Evolutionary conservation across 176 grass and related monocot species (phyloP).

Genomic region (Eragrostis curvula): DNA sequence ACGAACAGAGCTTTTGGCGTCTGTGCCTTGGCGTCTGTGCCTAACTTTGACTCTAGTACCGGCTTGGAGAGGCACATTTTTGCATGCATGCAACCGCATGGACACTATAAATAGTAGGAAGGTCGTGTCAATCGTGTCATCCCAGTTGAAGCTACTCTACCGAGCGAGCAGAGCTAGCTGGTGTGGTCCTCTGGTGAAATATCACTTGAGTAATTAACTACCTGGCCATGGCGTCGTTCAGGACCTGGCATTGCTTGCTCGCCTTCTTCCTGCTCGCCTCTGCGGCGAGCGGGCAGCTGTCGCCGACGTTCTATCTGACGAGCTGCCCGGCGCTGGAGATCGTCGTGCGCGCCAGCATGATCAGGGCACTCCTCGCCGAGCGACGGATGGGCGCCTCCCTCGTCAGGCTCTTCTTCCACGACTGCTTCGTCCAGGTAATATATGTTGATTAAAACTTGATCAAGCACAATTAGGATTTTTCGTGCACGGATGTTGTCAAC

Average conservation of each 20-base stretch:
- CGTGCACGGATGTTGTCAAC: not conserved
- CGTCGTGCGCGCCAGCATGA: conserved; percentile 55
- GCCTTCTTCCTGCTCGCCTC: conserved; percentile 47
- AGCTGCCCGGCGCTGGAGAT: conserved; percentile 54
- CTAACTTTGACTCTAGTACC: conserved; percentile 32
- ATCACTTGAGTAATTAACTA: not conserved
- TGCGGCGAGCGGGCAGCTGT: conserved; percentile 50
- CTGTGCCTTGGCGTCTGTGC: not conserved
- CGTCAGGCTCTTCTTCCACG: conserved; percentile 80
- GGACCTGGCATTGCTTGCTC: conserved; percentile 34
- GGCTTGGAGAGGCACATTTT: not conserved
- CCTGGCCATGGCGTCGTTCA: conserved; percentile 41
- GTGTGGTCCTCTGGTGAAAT: not conserved
- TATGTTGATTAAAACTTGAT: not conserved
- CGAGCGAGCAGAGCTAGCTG: not conserved
- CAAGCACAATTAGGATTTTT: not conserved
- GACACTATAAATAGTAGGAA: conserved; percentile 30
- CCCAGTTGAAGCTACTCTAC: not conserved
- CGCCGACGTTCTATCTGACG: conserved; percentile 54
- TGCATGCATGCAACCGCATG: conserved; percentile 44
- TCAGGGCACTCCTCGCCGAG: conserved; percentile 45
- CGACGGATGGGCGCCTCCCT: conserved; percentile 76
- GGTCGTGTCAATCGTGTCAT: not conserved
- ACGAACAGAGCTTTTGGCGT: not conserved
- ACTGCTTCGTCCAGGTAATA: conserved; percentile 81